Evolutionary conservation across 2,329 filamentous ascomycete genomes (phyloP), one percentile per base, ranked within the genome.

Genomic region (Diaporthe nobilis): DNA sequence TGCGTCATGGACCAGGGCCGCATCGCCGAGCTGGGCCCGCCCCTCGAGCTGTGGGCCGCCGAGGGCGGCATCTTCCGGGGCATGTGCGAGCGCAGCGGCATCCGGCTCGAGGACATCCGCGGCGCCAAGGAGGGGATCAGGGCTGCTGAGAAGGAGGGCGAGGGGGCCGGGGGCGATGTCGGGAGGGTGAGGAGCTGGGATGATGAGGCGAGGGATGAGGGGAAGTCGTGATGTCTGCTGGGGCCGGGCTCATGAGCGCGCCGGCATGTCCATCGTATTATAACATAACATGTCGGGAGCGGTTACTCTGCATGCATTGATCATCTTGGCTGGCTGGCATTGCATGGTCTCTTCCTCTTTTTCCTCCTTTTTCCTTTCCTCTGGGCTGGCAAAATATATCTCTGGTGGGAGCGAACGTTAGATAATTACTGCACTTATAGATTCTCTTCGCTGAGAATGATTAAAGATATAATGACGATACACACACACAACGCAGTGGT

Each of bases 1-100:
- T 96, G 95, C 81, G 97, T 99, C 79, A 98, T 99, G 96, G 96
- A 98, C 80, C 89, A 92, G 60, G 97, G 97, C 0, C 85, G 86
- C 22, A 98, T 99, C 81, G 95, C 94, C 0, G 96, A 98, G 88
- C 87, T 98, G 77, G 97, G 94, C 81, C 89, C 90, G 20, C 97
- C 97, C 2, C 81, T 93, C 57, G 88, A 87, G 58, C 86, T 99
- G 76, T 98, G 94, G 89, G 89, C 92, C 76, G 83, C 81, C 39
- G 85, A 88, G 63, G 92, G 90, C 13, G 94, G 94, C 0, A 95
- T 98, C 73, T 98, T 98, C 84, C 89, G 93, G 78, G 88, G 93
- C 49, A 98, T 98, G 96, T 98, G 96, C 82, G 95, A 98, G 60
- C 88, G 94, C 68, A 96, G 94, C 81, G 95, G 95, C 1, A 97